Evolutionary conservation across 2,329 filamentous ascomycete genomes (phyloP), one percentile per base, ranked within the genome.

Genomic region (Macroventuria anomochaeta): DNA sequence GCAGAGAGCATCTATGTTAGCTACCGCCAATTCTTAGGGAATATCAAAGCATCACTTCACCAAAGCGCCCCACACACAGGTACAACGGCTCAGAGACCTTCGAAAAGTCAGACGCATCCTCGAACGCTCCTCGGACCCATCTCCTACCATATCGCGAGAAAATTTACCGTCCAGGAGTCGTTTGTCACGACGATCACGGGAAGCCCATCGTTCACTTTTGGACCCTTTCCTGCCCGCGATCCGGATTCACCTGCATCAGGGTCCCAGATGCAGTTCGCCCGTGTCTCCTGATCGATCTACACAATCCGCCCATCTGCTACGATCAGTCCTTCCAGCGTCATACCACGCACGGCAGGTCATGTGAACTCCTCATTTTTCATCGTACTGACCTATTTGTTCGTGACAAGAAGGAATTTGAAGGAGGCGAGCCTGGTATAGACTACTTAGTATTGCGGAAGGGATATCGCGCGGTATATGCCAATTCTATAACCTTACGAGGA

Each of bases 11-110:
- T 31, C 33, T 47, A 36, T 56, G 32, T 52, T 56, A 54, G 44
- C 51, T 54, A 54, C 51, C 51, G 44, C 51, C 51, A 40, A 49
- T 49, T 54, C 51, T 54, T 49, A 49, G 40, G 51, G 51, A 44
- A 39, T 49, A 44, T 49, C 28, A 49, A 48, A 54, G 28, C 26
- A 39, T 39, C 33, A 43, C 33, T 54, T 34, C 39, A 49, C 40
- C 34, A 39, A 18, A 37, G 29, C 40, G 34, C 44, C 13, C 18
- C 33, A 34, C 3, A 43, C 31, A 6, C 12, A 8, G 21, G 51
- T 21, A 25, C 25, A 21, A 23, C 26, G n/a, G 17, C 28, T 31
- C 7, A 20, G 39, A 38, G 20, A 7, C 18, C 29, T 18, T 13
- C 13, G 10, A 23, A 18, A 38, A 17, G 10, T 18, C 36, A 38